phyloP scores from a whole-genome alignment of 2,329 filamentous ascomycete genomes.

The Stemphylium lycopersici region DNA sequence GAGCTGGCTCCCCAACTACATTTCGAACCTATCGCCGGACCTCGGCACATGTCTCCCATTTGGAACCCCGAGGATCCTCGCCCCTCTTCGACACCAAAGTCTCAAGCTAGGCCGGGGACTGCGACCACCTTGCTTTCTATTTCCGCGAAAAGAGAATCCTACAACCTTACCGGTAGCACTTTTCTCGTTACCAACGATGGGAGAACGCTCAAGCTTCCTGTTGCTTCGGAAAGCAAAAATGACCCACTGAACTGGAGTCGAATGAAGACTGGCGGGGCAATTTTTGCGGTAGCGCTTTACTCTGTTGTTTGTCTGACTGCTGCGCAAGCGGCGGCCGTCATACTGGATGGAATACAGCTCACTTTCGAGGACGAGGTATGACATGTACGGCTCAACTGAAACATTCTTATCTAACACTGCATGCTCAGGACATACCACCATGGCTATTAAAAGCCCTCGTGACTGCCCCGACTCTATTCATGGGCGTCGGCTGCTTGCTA shows the following conservation, averaged over 20 bases:
- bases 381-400: not conserved
- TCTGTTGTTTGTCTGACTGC: slow-evolving; percentile 22
- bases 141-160: slow-evolving; percentile 32
- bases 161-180: slow-evolving; percentile 30
- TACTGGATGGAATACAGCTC: slow-evolving; percentile 17
- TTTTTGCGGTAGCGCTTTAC: slow-evolving; percentile 23
- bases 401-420: not conserved
- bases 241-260: slow-evolving; percentile 35
- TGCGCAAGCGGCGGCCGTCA: slow-evolving; percentile 27
- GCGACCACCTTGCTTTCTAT: not conserved
- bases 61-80: not conserved
- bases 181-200: slow-evolving; percentile 34
- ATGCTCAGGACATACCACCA: not conserved
- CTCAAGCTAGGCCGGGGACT: not conserved
- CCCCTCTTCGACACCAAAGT: not conserved
- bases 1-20: slow-evolving; percentile 23
- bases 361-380: slow-evolving; percentile 26
- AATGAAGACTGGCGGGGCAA: slow-evolving; percentile 28
- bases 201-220: slow-evolving; percentile 29
- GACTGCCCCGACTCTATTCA: slow-evolving; percentile 41
- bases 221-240: slow-evolving; percentile 30
- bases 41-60: slow-evolving; percentile 14
- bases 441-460: slow-evolving; percentile 36
- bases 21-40: slow-evolving; percentile 18
- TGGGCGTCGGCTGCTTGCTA: slow-evolving; percentile 46